Evolutionary conservation across 495 filamentous ascomycete species (phyloP).

Genomic region (Staphylotrichum longicolle): DNA sequence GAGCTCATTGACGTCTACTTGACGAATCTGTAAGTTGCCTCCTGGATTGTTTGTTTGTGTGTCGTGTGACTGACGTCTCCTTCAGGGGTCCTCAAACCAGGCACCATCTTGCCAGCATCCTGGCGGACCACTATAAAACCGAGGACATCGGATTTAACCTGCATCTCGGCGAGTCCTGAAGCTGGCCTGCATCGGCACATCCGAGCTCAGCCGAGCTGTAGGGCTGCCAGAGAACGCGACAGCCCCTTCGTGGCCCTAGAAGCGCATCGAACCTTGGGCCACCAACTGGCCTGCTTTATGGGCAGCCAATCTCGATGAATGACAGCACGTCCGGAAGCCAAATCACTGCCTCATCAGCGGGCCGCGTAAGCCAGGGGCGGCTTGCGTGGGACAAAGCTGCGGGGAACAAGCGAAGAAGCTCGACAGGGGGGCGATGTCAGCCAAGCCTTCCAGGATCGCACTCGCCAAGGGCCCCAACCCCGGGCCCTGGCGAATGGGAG

Average conservation of each 20-base stretch:
- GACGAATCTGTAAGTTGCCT: constrained; percentile 76
- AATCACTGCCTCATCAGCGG: constrained; percentile 19
- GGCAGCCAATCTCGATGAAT: not conserved
- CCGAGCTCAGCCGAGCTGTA: not conserved
- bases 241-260: constrained; percentile 23
- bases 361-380: constrained; percentile 32
- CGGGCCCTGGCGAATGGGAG: constrained; percentile 22
- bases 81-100: constrained; percentile 73
- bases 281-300: not conserved
- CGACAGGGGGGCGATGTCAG: constrained; percentile 25
- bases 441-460: constrained; percentile 19
- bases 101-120: constrained; percentile 75
- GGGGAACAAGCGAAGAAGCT: constrained; percentile 18
- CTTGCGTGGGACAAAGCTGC: constrained; percentile 24
- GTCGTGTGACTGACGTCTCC: constrained; percentile 32
- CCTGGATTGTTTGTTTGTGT: not conserved
- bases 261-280: constrained; percentile 4
- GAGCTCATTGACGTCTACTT: constrained; percentile 86
- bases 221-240: constrained; percentile 17
- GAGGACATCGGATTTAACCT: constrained; percentile 71
- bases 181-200: not conserved
- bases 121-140: constrained; percentile 79
- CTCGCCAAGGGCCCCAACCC: constrained; percentile 9
- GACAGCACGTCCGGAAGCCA: not conserved
- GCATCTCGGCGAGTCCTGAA: constrained; percentile 26